Evolutionary conservation across 345 rosid genomes (phyloP), one percentile per base, ranked within the genome.

Genomic region (Excoecaria cochinchinensis): DNA sequence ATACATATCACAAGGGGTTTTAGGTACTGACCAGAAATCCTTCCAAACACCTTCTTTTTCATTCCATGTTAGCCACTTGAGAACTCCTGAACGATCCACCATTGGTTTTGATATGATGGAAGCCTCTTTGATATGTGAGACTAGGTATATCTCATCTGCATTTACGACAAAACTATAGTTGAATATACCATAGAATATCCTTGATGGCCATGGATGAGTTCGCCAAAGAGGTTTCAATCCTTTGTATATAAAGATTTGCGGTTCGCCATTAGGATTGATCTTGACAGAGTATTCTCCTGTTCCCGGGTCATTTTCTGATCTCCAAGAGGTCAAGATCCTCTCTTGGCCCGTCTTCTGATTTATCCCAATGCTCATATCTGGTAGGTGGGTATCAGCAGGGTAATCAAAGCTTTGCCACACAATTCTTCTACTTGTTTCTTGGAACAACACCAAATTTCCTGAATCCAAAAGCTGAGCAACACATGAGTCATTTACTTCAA

Each of bases 401-500:
- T 75, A 67, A 68, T 75, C 73, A 58, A 75, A 85, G 57, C 84
- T 85, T 55, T 85, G 82, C 85, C 85, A 83, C 22, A 77, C 15
- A 36, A 76, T 12, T 4, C 21, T 56, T n/a, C 67, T 55, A 8
- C 52, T 0, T 13, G 0, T 61, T 10, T 48, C 53, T 9, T 17
- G 67, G 3, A 39, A 31, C 39, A 80, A 66, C 2, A 84, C 51
- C 4, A 80, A 61, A 61, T 84, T 84, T n/a, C 86, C 84, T 13
- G 74, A 46, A 52, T 73, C 82, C 66, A 69, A 40, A 6, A 84
- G 77, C 52, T 39, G 76, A 39, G 69, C 77, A 9, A 42, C 19
- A 36, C 22, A 31, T 25, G 22, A 3, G 48, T 51, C 39, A 21
- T 55, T 10, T 21, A 21, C 56, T 67, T 22, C 38, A 8, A 11